Evolutionary conservation across 176 grass and related monocot genomes (phyloP).

Genomic region (Avena sativa): DNA sequence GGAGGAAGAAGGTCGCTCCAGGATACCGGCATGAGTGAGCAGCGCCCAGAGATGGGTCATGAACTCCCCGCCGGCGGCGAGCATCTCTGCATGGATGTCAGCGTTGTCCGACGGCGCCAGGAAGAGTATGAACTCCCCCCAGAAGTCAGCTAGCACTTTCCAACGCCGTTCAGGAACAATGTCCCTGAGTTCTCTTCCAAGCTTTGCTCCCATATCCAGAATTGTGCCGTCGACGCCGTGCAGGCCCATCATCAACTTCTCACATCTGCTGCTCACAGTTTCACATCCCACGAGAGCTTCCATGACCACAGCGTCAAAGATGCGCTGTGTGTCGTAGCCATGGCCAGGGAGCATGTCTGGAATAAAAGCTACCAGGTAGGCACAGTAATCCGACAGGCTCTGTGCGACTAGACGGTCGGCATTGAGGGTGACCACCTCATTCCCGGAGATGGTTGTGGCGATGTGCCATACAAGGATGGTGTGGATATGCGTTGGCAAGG

Average conservation of each 20-base stretch:
- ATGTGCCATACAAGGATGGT: slow-evolving; percentile 34
- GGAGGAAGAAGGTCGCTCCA: slow-evolving; percentile 4
- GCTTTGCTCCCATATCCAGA: slow-evolving; percentile 13
- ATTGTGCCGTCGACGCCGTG: background rate
- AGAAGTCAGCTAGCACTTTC: slow-evolving; percentile 32
- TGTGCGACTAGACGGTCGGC: slow-evolving; percentile 2
- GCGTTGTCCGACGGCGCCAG: slow-evolving; percentile 13
- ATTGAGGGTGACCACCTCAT: background rate
- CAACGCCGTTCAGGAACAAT: slow-evolving; percentile 6
- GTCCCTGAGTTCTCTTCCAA: slow-evolving; percentile 31
- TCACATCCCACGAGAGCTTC: slow-evolving; percentile 2
- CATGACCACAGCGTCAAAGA: slow-evolving; percentile 33
- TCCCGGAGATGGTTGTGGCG: background rate
- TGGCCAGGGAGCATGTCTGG: slow-evolving; percentile 30
- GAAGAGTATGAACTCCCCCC: slow-evolving; percentile 37
- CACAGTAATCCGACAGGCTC: slow-evolving; percentile 37
- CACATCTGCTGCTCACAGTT: slow-evolving; percentile 1
- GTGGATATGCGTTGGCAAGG: slow-evolving; percentile 20
- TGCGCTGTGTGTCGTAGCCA: slow-evolving; percentile 24
- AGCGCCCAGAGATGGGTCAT: slow-evolving; percentile 35
- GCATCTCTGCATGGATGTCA: slow-evolving; percentile 32
- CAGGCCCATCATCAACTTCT: slow-evolving; percentile 3
- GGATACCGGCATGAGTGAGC: slow-evolving; percentile 37
- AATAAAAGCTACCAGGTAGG: slow-evolving; percentile 40
- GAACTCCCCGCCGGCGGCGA: slow-evolving; percentile 30